A percentile compares a stretch with the other conserved stretches of the same genome.
Conservation (phyloP, 495 filamentous ascomycete genomes). For the Xylaria cubensis region DNA sequence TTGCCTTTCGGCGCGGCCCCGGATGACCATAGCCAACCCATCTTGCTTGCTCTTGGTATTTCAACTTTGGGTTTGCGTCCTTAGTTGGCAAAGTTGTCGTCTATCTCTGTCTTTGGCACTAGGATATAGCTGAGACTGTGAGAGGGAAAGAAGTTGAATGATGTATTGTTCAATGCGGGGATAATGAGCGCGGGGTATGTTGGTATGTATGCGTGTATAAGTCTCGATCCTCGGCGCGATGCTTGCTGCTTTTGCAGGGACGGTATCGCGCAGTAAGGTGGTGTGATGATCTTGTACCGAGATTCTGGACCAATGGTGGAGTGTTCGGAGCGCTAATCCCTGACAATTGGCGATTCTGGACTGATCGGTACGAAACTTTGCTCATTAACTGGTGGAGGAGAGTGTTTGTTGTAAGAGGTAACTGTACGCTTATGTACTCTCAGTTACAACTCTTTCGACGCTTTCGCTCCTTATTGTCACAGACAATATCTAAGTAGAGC, state of each 20-base stretch:
- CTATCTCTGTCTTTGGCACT: neutral
- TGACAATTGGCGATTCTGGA: neutral
- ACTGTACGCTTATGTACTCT: neutral
- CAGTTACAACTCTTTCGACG: neutral
- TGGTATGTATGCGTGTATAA: no score
- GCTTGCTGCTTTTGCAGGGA: slow-evolving; percentile 3
- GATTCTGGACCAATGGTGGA: neutral
- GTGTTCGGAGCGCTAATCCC: neutral
- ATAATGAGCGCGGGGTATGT: slow-evolving; percentile 3
- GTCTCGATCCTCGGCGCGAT: neutral
- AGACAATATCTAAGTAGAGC: neutral
- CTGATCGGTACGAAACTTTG: neutral
- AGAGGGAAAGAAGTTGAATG: no score
- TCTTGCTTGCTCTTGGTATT: slow-evolving; percentile 34
- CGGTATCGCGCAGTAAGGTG: neutral
- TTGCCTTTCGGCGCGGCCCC: slow-evolving; percentile 28
- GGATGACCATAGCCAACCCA: slow-evolving; percentile 62
- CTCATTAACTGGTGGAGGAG: neutral
- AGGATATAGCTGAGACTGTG: neutral
- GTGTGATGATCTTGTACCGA: neutral
- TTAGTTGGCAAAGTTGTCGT: neutral
- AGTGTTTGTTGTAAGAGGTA: neutral
- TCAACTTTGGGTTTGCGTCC: neutral
- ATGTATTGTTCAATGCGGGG: slow-evolving; percentile 5
- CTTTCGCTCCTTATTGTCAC: neutral